Conservation (phyloP, 78 protist genomes). For the Parvularia atlantis region DNA sequence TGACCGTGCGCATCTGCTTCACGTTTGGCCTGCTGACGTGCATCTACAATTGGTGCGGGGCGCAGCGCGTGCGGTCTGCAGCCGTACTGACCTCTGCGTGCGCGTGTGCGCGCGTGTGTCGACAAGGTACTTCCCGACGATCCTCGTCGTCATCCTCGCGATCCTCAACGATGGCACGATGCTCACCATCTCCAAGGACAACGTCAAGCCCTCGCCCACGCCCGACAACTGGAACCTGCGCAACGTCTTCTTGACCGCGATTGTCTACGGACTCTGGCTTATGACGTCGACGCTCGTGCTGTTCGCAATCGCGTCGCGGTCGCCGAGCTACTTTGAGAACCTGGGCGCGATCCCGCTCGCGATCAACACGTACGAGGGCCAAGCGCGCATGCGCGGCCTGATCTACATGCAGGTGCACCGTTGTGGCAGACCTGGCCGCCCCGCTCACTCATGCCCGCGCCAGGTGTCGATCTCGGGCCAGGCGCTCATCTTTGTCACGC, state of each 20-base stretch:
- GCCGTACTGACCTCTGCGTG: too few relatives aligned
- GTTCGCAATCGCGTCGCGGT: neutral
- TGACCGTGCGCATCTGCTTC: conserved; percentile 46
- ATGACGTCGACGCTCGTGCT: conserved; percentile 4
- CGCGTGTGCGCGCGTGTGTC: too few relatives aligned
- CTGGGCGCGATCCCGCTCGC: too few relatives aligned
- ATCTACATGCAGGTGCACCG: conserved; percentile 50
- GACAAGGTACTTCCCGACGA: conserved; percentile 67
- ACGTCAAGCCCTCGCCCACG: conserved; percentile 41
- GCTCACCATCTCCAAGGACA: conserved; percentile 61
- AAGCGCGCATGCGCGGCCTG: neutral
- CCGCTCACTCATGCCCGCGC: too few relatives aligned
- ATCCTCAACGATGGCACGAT: conserved; percentile 71
- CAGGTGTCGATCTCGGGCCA: conserved; percentile 57
- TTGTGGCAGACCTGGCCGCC: too few relatives aligned
- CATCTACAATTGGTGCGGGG: conserved; percentile 36
- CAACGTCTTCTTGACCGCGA: too few relatives aligned
- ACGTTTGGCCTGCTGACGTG: conserved; percentile 53
- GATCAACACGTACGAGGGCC: neutral
- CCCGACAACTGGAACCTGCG: conserved; percentile 54
- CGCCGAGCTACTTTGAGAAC: too few relatives aligned
- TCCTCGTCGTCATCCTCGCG: conserved; percentile 65
- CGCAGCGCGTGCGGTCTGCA: too few relatives aligned
- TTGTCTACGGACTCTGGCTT: neutral
- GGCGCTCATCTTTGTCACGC: conserved; percentile 44